Conservation (phyloP, 371 early-diverging fungal species). For the Haplosporangium sp. region DNA sequence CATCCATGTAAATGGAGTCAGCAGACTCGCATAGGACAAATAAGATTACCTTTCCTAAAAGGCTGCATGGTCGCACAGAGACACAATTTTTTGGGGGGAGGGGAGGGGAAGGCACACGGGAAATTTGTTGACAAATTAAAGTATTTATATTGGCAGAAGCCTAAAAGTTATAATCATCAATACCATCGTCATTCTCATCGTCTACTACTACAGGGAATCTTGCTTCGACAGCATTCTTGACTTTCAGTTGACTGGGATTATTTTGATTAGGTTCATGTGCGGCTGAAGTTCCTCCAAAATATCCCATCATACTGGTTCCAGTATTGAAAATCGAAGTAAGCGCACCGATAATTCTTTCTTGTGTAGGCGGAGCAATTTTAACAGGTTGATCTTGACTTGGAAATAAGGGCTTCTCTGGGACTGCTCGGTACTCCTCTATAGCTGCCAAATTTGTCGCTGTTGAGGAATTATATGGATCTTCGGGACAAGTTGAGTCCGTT, state of each 20-base stretch:
- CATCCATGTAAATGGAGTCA: conserved; percentile 3
- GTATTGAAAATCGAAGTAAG: conserved; percentile 38
- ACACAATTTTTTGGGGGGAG: not conserved
- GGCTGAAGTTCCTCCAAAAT: conserved; percentile 15
- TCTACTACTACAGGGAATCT: not conserved
- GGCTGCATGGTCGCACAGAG: conserved; percentile 9
- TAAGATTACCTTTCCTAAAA: not conserved
- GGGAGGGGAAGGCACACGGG: not conserved
- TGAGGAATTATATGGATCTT: conserved; percentile 20
- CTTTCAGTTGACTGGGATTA: conserved; percentile 9
- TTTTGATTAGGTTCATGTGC: not conserved
- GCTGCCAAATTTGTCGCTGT: not conserved
- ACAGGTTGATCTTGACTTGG: not conserved
- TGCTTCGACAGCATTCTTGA: conserved; percentile 13
- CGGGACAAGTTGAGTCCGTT: conserved; percentile 3
- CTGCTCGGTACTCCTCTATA: not conserved
- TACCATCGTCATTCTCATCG: conserved; percentile 38
- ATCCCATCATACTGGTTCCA: conserved; percentile 46
- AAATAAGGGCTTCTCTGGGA: not conserved
- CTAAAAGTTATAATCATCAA: conserved; percentile 50
- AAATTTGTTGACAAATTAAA: not conserved
- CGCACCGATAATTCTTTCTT: conserved; percentile 18
- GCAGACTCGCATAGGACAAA: conserved; percentile 16
- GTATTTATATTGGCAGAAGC: not conserved
- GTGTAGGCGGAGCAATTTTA: not conserved